Evolutionary conservation across 2,329 filamentous ascomycete genomes (phyloP), one percentile per base, ranked within the genome.

Genomic region (Alternaria brassicicola): DNA sequence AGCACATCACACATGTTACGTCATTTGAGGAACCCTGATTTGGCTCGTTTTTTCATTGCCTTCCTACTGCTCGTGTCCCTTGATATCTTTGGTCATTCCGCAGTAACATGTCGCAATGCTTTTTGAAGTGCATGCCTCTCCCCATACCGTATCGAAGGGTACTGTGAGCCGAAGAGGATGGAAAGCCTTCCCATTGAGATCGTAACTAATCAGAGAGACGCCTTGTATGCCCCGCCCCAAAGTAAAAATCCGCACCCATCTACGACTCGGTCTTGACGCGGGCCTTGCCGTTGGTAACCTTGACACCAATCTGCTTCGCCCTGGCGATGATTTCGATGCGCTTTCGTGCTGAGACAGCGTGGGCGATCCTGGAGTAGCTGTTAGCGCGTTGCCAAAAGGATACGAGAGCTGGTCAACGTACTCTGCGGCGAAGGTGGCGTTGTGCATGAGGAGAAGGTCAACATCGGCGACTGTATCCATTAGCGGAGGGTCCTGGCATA

Each of bases 251-350:
- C 58, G 55, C 68, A 57, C 61, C 58, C 56, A 58, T 75, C 69
- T 85, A 89, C 76, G 86, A 85, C 89, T 99, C 95, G 76, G 93
- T 97, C 77, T 94, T 97, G 82, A 99, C 90, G 88, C 94, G 96
- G 80, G 93, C 95, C 91, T 97, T 97, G 84, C 92, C 83, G 88
- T 99, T 99, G 81, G 95, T 99, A 82, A 99, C 94, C 91, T 99
- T 99, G 82, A 99, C 95, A 80, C 93, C 92, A 79, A 99, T 86
- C 84, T 96, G 90, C 91, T 98, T 98, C 71, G 95, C 95, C 82
- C 94, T 91, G 79, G 92, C 87, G 78, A 99, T 89, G 84, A 99
- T 99, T 79, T 97, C 93, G 83, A 99, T 89, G 83, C 95, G 89
- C 92, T 99, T 99, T 84, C 94, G 88, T 80, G 95, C 96, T 66